Base-by-base conservation (phyloP, 768 basidiomycete species). In the Boletus speciosus region DNA sequence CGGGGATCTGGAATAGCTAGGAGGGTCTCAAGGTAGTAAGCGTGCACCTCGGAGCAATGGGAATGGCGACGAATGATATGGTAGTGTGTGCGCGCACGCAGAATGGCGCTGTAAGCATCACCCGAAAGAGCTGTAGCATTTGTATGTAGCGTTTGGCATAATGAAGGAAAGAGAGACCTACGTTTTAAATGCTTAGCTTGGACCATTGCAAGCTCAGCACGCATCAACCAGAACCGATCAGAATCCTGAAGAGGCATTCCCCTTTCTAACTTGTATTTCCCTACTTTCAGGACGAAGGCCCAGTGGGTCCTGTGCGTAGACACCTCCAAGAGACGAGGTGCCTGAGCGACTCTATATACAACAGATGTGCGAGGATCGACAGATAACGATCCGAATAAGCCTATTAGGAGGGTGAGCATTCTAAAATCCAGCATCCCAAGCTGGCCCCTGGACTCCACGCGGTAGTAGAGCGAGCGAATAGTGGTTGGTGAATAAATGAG, bases 141-240 rank as follows among this genome's bases (percentile, higher is more conserved):
- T 47, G 25, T 49, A 19, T 61, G 31, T 31, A 67, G 55, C 31
- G 21, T 43, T 35, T 51, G 36, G 31, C 25, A 50, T 15, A 14
- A 11, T 35, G 36, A 35, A 19, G 10, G 42, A 47, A 42, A 54
- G 25, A 27, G 7, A 19, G 29, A 36, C 69, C 25, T 51, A 71
- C 68, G 39, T 25, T 52, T 39, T 32, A 11, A 47, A 37, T 16
- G 27, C 34, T 29, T 25, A 25, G 52, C 46, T n/a, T 61, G 61
- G 23, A 66, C 62, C 31, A 57, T 57, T 14, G 71, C 73, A 9
- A 82, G 67, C 31, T 71, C 61, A 12, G 78, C 78, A 34, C 70
- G 77, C 79, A 87, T 80, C 44, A 81, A 63, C 85, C 85, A 88
- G 66, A 81, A 87, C 45, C 75, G 73, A 62, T 87, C 84, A n/a